phyloP scores from a whole-genome alignment of 768 basidiomycete genomes.

The Leccinum imitatum region DNA sequence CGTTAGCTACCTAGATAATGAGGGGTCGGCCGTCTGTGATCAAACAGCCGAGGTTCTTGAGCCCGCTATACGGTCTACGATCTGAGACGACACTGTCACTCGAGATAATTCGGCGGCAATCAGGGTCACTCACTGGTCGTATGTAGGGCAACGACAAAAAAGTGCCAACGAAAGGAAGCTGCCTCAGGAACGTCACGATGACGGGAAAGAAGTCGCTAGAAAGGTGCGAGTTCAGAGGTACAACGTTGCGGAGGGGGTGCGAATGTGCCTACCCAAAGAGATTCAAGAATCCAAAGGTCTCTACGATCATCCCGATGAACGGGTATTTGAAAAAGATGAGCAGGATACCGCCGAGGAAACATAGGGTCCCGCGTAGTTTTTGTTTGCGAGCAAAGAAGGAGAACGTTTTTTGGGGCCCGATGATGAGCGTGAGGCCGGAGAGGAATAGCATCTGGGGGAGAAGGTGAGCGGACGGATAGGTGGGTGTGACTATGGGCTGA shows the following conservation, averaged over 20 bases:
- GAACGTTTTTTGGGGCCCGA: slow-evolving; percentile 95
- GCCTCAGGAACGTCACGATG: slow-evolving; percentile 92
- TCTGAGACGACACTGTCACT: slow-evolving; percentile 39
- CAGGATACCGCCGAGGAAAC: slow-evolving; percentile 86
- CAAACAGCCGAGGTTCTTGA: slow-evolving; percentile 74
- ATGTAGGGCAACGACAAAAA: slow-evolving; percentile 86
- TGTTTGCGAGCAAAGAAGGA: slow-evolving; percentile 97
- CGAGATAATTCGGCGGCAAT: neutral
- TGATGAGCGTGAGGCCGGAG: slow-evolving; percentile 92
- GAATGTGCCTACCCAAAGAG: slow-evolving; percentile 75
- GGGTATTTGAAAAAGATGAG: slow-evolving; percentile 97
- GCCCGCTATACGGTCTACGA: slow-evolving; percentile 77
- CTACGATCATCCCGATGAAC: slow-evolving; percentile 88
- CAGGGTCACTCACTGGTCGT: slow-evolving; percentile 55
- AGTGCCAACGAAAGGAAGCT: slow-evolving; percentile 89
- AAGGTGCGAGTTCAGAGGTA: slow-evolving; percentile 1
- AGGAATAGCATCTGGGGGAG: slow-evolving; percentile 83
- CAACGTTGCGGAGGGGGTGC: neutral
- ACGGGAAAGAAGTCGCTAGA: slow-evolving; percentile 98
- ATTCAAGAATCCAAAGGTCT: slow-evolving; percentile 96
- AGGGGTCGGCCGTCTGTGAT: slow-evolving; percentile 15
- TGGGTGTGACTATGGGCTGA: slow-evolving; percentile 41
- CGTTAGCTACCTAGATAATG: slow-evolving; percentile 9
- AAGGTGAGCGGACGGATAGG: slow-evolving; percentile 2
- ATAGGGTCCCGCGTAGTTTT: slow-evolving; percentile 86